Conservation (phyloP, 176 grass and related monocot genomes). For the bread wheat (Triticum aestivum) region DNA sequence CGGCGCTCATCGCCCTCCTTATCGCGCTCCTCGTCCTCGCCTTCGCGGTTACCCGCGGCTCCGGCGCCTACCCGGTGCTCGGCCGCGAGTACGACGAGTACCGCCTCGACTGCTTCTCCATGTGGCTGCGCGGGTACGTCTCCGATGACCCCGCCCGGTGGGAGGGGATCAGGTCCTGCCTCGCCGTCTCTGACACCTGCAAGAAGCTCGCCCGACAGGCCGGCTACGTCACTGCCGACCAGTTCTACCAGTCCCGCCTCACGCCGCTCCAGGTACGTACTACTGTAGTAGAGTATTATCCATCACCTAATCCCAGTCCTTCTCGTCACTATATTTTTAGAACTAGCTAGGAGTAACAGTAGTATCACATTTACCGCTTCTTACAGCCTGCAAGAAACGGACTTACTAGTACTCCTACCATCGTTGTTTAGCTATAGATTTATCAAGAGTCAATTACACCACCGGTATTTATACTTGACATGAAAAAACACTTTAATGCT, state of each 20-base stretch:
- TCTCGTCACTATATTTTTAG: background rate
- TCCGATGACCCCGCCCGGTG: conserved; percentile 52
- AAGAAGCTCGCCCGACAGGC: conserved; percentile 53
- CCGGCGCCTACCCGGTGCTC: conserved; percentile 49
- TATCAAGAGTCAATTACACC: no score
- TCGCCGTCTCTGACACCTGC: conserved; percentile 66
- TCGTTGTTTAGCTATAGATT: background rate
- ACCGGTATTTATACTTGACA: no score
- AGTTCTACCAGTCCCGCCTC: conserved; percentile 63
- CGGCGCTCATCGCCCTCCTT: conserved; percentile 63
- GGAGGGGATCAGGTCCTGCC: conserved; percentile 63
- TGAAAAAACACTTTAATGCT: no score
- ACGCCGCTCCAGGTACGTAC: conserved; percentile 65
- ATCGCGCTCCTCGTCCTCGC: conserved; percentile 72
- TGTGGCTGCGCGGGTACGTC: conserved; percentile 73
- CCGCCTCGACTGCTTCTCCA: conserved; percentile 71
- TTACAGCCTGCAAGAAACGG: background rate
- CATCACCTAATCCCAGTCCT: background rate
- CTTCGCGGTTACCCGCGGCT: conserved; percentile 70
- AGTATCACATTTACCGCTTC: background rate
- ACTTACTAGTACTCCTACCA: no score
- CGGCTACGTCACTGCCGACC: conserved; percentile 43
- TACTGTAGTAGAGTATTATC: no score
- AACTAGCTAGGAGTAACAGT: background rate
- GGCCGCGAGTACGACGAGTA: conserved; percentile 83